Evolutionary conservation across 1,284 basidiomycete genomes (phyloP), one percentile per base, ranked within the genome.

Genomic region (Mycena sp.): DNA sequence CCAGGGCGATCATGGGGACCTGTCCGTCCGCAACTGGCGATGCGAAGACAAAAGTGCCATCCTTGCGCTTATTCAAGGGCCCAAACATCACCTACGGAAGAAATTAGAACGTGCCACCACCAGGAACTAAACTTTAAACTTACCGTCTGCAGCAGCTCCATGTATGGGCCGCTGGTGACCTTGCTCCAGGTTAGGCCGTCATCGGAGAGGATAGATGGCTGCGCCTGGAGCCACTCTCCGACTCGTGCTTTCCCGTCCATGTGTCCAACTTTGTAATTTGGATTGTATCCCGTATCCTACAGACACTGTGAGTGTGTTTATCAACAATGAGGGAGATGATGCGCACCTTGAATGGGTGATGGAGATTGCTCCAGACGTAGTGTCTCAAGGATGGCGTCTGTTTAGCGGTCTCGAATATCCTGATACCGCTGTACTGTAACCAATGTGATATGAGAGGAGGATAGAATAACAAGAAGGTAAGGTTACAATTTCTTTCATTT

Each of bases 41-140:
- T 5, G 77, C 80, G 69, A 84, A 84, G 26, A 83, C 79, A 50
- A 77, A 74, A 2, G 81, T 81, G 9, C 82, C 82, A 53, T 84
- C 82, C 12, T 68, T 64, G 38, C 77, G 77, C 43, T 74, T 67
- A 52, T 78, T 77, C 5, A 80, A 64, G 0, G 82, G 82, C 0
- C 77, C 79, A 56, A 82, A 78, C 50, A 81, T 73, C 35, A 55
- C 58, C 80, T 82, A n/a, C n/a, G 38, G 43, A 23, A 48, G 28
- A n/a, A 53, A 21, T 52, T 12, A 48, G 19, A 28, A 12, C 16
- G 25, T 17, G 6, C 23, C 10, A 45, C 5, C 37, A 29, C 4
- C 4, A 23, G 25, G 29, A 21, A 23, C n/a, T 16, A 16, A 45
- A 11, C 11, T 6, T 12, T 7, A 29, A 26, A 52, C 68, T 32